A percentile compares a stretch with the other conserved stretches of the same genome.
Evolutionary conservation across 805 yeast genomes (phyloP).

Genomic region (Nakazawaea siamensis): DNA sequence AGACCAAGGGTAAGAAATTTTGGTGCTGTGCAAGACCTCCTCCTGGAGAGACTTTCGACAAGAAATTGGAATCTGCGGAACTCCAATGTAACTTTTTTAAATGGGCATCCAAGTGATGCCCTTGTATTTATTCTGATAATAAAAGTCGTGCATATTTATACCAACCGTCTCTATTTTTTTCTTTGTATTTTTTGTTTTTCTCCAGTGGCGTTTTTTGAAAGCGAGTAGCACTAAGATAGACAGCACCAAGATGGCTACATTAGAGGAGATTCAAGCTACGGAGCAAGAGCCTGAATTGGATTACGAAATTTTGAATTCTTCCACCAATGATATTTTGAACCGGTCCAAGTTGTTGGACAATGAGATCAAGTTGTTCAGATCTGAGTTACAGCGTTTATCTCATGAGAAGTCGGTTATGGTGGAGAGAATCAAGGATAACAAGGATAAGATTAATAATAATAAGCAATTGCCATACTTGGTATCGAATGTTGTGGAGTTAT

Average conservation of each 20-base stretch:
- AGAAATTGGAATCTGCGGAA: no score
- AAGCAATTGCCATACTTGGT: slow-evolving; percentile 93
- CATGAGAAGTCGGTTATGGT: slow-evolving; percentile 92
- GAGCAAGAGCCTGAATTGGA: slow-evolving; percentile 57
- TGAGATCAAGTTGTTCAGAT: slow-evolving; percentile 89
- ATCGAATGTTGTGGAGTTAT: slow-evolving; percentile 91
- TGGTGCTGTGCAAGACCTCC: slow-evolving; percentile 41
- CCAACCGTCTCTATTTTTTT: neutral
- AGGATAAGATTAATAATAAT: slow-evolving; percentile 91
- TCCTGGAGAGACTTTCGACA: slow-evolving; percentile 17
- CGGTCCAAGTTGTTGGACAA: slow-evolving; percentile 86
- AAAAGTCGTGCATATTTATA: slow-evolving; percentile 4
- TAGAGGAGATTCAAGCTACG: slow-evolving; percentile 68
- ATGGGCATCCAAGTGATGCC: slow-evolving; percentile 30
- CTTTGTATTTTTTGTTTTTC: neutral
- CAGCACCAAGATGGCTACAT: slow-evolving; percentile 66
- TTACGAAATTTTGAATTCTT: slow-evolving; percentile 68
- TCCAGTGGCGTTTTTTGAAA: slow-evolving; percentile 8
- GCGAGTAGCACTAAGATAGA: no score
- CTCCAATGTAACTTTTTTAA: slow-evolving; percentile 49
- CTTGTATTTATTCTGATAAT: neutral
- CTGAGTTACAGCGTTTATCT: slow-evolving; percentile 81
- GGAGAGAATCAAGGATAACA: slow-evolving; percentile 91
- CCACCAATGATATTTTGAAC: slow-evolving; percentile 77
- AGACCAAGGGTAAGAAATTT: slow-evolving; percentile 36